phyloP scores from a whole-genome alignment of 2,329 filamentous ascomycete species.

The Pyrenophora teres region DNA sequence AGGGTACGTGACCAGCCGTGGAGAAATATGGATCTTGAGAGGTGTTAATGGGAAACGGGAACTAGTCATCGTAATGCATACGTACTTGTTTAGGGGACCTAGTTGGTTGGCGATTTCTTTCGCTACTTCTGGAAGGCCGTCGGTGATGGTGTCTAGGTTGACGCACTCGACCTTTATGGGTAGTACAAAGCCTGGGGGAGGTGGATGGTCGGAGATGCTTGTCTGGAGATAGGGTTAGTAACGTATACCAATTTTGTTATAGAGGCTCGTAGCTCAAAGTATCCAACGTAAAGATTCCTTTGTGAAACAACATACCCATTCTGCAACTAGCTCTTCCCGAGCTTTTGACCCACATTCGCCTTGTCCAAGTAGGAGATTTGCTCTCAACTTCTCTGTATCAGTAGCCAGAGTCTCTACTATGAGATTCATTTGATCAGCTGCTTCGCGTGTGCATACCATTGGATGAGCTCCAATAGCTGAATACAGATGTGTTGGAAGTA shows the following conservation, averaged over 20 bases:
- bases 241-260: not conserved
- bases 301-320: constrained; percentile 23
- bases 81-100: constrained; percentile 62
- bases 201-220: constrained; percentile 56
- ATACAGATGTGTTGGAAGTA: constrained; percentile 66
- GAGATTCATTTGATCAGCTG: constrained; percentile 64
- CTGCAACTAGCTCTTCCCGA: constrained; percentile 19
- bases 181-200: constrained; percentile 61
- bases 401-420: constrained; percentile 49
- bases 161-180: constrained; percentile 62
- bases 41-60: no score
- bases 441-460: constrained; percentile 70
- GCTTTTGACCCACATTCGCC: constrained; percentile 25
- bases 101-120: constrained; percentile 54
- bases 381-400: constrained; percentile 56
- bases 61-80: no score
- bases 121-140: constrained; percentile 53
- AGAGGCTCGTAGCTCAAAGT: no score
- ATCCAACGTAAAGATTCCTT: no score
- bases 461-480: constrained; percentile 61
- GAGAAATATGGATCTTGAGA: constrained; percentile 64
- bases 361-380: constrained; percentile 62
- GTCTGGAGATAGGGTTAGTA: constrained; percentile 11
- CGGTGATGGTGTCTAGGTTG: constrained; percentile 45
- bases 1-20: constrained; percentile 68